phyloP scores from a whole-genome alignment of 2,329 filamentous ascomycete species.

The Pestalotiopsis sp. region DNA sequence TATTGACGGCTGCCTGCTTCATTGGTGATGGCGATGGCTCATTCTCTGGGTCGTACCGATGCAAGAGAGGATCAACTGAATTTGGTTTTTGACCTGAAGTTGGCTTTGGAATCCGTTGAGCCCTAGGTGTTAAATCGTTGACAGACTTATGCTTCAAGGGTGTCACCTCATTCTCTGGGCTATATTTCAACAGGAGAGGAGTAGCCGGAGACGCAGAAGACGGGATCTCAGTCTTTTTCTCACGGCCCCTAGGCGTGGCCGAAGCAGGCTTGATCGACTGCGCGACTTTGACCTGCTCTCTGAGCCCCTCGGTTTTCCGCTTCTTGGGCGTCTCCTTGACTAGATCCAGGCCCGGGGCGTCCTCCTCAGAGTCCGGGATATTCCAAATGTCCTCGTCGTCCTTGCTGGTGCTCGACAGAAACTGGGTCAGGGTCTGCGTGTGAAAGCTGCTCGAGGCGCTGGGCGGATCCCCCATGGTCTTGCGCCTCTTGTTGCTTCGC shows the following conservation, averaged over 20 bases:
- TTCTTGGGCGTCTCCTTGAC: slow-evolving; percentile 31
- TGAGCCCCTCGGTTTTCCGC: neutral
- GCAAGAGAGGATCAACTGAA: neutral
- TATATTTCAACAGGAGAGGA: slow-evolving; percentile 28
- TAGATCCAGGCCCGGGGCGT: slow-evolving; percentile 14
- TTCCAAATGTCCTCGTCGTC: slow-evolving; percentile 23
- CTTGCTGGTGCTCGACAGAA: slow-evolving; percentile 22
- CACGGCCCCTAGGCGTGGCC: slow-evolving; percentile 29
- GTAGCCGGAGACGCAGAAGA: slow-evolving; percentile 31
- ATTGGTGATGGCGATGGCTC: slow-evolving; percentile 32
- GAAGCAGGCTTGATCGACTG: slow-evolving; percentile 17
- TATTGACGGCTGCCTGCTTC: slow-evolving; percentile 26
- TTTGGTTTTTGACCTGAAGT: neutral
- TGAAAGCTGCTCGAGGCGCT: slow-evolving; percentile 31
- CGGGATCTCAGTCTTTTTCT: slow-evolving; percentile 28
- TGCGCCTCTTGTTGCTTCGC: slow-evolving; percentile 30
- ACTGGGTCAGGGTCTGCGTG: slow-evolving; percentile 34
- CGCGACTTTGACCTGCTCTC: neutral
- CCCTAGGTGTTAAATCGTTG: slow-evolving; percentile 13
- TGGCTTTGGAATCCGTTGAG: no score
- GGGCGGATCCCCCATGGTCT: slow-evolving; percentile 32
- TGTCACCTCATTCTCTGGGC: slow-evolving; percentile 23
- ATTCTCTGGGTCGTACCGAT: slow-evolving; percentile 21
- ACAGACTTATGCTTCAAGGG: slow-evolving; percentile 29
- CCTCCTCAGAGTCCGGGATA: slow-evolving; percentile 30